phyloP scores from a whole-genome alignment of 2,329 filamentous ascomycete genomes.

The Pseudogymnoascus sp. region DNA sequence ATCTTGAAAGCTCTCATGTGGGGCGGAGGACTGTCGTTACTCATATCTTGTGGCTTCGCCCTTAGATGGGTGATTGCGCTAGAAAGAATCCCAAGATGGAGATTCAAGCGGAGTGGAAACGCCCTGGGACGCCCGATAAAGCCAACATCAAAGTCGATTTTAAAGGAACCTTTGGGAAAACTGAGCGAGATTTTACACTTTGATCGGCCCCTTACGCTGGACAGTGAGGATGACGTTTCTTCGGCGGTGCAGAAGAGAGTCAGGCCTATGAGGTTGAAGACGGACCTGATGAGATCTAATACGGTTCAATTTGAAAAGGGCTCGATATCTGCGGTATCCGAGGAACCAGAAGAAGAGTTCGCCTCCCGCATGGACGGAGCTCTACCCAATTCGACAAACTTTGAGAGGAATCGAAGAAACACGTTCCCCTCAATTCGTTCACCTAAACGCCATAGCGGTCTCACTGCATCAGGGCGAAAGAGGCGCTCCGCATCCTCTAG shows the following conservation, averaged over 20 bases:
- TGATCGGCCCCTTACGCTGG: neutral
- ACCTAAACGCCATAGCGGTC: neutral
- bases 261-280: neutral
- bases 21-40: slow-evolving; percentile 69
- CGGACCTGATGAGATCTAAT: neutral
- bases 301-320: neutral
- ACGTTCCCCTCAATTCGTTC: neutral
- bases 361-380: neutral
- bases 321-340: slow-evolving; percentile 20
- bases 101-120: slow-evolving; percentile 53
- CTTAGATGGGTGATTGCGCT: slow-evolving; percentile 78
- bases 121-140: slow-evolving; percentile 4
- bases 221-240: neutral
- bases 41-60: slow-evolving; percentile 64
- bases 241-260: slow-evolving; percentile 2
- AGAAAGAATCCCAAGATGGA: slow-evolving; percentile 85
- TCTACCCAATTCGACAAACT: neutral
- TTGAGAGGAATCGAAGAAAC: neutral
- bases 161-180: neutral
- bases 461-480: slow-evolving; percentile 54
- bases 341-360: slow-evolving; percentile 18
- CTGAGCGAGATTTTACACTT: slow-evolving; percentile 3
- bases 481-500: slow-evolving; percentile 57
- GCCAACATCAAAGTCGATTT: neutral
- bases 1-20: slow-evolving; percentile 81